These are phyloP conservation scores for Phytophthora nicotianae DNA, from an alignment of 352 stramenopile genomes.

Conservation along the genomic window DNA sequence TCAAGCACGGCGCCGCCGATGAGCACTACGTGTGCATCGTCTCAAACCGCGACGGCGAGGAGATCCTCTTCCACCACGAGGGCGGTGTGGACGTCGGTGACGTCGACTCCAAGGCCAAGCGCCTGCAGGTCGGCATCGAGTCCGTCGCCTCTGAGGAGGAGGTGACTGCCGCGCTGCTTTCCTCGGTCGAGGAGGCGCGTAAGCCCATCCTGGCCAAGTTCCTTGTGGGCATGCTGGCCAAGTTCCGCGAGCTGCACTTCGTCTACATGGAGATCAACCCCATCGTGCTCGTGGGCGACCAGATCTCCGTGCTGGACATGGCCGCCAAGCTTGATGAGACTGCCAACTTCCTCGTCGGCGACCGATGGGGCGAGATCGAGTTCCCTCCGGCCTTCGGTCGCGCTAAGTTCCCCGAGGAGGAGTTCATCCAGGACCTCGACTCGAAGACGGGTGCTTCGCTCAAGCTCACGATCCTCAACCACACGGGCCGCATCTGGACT, in stretches of 20 bases:
- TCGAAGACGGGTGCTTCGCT: slow-evolving; percentile 95
- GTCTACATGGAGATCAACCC: slow-evolving; percentile 99
- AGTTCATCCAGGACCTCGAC: slow-evolving; percentile 95
- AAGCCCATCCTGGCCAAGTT: slow-evolving; percentile 90
- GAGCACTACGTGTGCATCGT: slow-evolving; percentile 98
- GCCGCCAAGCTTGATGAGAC: slow-evolving; percentile 97
- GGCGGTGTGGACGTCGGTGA: slow-evolving; percentile 96
- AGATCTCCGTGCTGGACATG: slow-evolving; percentile 95
- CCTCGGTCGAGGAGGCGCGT: slow-evolving; percentile 78
- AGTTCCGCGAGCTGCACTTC: slow-evolving; percentile 96
- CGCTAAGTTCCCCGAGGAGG: slow-evolving; percentile 95
- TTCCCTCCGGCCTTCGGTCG: slow-evolving; percentile 96
- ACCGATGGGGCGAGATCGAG: slow-evolving; percentile 93
- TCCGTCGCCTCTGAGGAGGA: slow-evolving; percentile 64
- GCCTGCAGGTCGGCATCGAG: slow-evolving; percentile 88
- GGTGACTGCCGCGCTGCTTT: slow-evolving; percentile 79
- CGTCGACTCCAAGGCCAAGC: slow-evolving; percentile 94
- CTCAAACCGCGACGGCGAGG: slow-evolving; percentile 93
- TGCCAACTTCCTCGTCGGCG: slow-evolving; percentile 93
- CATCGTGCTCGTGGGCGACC: slow-evolving; percentile 92
- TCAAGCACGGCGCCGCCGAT: slow-evolving; percentile 91
- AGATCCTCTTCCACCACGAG: slow-evolving; percentile 97
- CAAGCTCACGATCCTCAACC: slow-evolving; percentile 98
- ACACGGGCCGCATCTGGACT: slow-evolving; percentile 95
- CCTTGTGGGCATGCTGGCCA: slow-evolving; percentile 89